Conservation (phyloP, 768 basidiomycete genomes). For the Auriscalpium vulgare region DNA sequence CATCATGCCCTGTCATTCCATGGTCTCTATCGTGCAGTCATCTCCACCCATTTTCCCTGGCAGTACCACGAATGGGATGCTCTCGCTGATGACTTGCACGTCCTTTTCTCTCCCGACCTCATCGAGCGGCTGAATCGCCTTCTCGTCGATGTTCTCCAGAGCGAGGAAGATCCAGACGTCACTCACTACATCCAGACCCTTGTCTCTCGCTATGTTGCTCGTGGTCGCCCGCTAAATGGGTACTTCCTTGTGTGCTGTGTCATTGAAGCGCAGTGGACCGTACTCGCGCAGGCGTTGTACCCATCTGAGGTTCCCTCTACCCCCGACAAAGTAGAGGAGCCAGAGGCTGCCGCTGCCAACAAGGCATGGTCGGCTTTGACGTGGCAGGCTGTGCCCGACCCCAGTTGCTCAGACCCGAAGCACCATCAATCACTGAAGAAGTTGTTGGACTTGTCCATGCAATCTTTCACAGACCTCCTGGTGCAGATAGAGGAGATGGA, state of each 20-base stretch:
- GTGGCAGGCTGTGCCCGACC: conserved; percentile 38
- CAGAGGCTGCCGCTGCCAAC: conserved; percentile 79
- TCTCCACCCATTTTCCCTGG: conserved; percentile 73
- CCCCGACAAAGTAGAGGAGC: conserved; percentile 22
- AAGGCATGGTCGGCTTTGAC: conserved; percentile 70
- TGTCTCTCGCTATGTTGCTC: conserved; percentile 64
- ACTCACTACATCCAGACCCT: conserved; percentile 60
- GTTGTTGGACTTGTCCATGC: conserved; percentile 55
- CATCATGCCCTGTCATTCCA: conserved; percentile 78
- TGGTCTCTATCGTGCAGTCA: conserved; percentile 81
- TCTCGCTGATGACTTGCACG: conserved; percentile 44
- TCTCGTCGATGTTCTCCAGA: conserved; percentile 51
- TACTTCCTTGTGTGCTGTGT: conserved; percentile 89
- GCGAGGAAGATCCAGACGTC: conserved; percentile 45
- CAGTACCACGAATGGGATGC: conserved; percentile 54
- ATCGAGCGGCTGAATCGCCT: conserved; percentile 71
- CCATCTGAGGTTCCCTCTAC: conserved; percentile 18
- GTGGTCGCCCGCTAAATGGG: conserved; percentile 74
- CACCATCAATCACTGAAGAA: conserved; percentile 28
- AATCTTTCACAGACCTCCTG: conserved; percentile 71
- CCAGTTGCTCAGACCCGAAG: conserved; percentile 28
- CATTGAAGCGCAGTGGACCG: conserved; percentile 78
- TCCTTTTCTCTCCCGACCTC: conserved; percentile 55
- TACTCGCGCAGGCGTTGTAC: conserved; percentile 63
- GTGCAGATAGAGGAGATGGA: conserved; percentile 81